A percentile compares a stretch with the other conserved stretches of the same genome.
Evolutionary conservation across 2,329 filamentous ascomycete genomes (phyloP).

Genomic region (Penicillium aurantiogriseum): DNA sequence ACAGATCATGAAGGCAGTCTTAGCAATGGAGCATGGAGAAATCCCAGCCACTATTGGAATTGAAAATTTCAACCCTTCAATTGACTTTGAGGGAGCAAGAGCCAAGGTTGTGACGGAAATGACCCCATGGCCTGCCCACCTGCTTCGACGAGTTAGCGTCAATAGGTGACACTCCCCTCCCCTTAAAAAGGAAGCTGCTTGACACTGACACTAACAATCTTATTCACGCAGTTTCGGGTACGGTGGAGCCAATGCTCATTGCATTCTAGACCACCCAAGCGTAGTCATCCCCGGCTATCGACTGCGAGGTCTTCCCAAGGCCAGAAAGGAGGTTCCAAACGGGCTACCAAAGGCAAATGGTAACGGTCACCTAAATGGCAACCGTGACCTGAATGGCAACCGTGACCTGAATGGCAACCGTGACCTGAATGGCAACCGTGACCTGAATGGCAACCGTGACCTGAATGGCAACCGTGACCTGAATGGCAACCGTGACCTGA

Average conservation of each 20-base stretch:
- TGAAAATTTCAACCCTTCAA: conserved; percentile 15
- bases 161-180: neutral
- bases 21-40: conserved; percentile 18
- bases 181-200: too few species aligned
- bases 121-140: conserved; percentile 18
- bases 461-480: neutral
- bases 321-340: too few species aligned
- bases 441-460: too few species aligned
- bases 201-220: too few species aligned
- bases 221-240: neutral
- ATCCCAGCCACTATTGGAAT: conserved; percentile 22
- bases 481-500: neutral
- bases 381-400: too few species aligned
- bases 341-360: neutral
- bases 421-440: neutral
- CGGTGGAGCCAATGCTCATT: conserved; percentile 14
- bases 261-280: conserved; percentile 6
- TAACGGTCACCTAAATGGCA: too few species aligned
- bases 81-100: neutral
- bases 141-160: conserved; percentile 22
- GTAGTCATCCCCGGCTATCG: neutral
- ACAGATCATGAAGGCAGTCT: conserved; percentile 21
- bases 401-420: too few species aligned
- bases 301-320: too few species aligned
- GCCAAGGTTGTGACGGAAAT: neutral